Percentiles rank a stretch among this genome's conserved stretches.
phyloP scores from a whole-genome alignment of 805 yeast genomes.

The Candida tibetensis region DNA sequence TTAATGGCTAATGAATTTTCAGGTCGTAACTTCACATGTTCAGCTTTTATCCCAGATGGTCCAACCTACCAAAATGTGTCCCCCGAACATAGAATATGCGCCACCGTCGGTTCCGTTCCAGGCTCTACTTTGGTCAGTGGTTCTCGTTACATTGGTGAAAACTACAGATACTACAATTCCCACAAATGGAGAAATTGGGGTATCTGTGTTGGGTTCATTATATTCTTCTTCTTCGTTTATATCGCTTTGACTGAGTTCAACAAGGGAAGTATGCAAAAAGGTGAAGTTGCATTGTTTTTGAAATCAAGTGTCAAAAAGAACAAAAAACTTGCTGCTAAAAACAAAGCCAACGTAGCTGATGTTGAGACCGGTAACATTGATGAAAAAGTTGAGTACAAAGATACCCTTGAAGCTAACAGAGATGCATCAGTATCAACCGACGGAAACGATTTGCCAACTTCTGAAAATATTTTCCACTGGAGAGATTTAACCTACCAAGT shows the following conservation, averaged over 20 bases:
- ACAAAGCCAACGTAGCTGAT: slow-evolving; percentile 20
- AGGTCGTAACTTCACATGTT: slow-evolving; percentile 45
- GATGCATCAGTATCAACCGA: slow-evolving; percentile 9
- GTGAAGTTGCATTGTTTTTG: slow-evolving; percentile 66
- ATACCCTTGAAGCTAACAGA: slow-evolving; percentile 26
- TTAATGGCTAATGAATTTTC: slow-evolving; percentile 57
- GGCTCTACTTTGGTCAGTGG: slow-evolving; percentile 24
- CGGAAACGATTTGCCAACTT: slow-evolving; percentile 13
- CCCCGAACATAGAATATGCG: slow-evolving; percentile 29
- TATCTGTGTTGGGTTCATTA: slow-evolving; percentile 52
- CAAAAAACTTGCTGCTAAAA: slow-evolving; percentile 36
- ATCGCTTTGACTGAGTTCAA: slow-evolving; percentile 54
- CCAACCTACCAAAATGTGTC: slow-evolving; percentile 33
- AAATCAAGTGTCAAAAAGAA: slow-evolving; percentile 45
- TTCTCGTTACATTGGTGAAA: slow-evolving; percentile 27
- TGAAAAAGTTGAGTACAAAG: slow-evolving; percentile 22
- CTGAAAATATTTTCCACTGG: slow-evolving; percentile 69
- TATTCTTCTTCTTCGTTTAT: slow-evolving; percentile 55
- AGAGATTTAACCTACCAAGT: slow-evolving; percentile 70
- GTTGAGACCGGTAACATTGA: slow-evolving; percentile 20
- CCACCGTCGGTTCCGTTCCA: slow-evolving; percentile 21
- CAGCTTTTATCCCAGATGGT: slow-evolving; percentile 48
- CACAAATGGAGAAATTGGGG: slow-evolving; percentile 69
- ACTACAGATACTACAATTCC: slow-evolving; percentile 42
- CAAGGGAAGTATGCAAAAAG: slow-evolving; percentile 64